phyloP scores from a whole-genome alignment of 140 eudicot species.

The Oenanthe javanica region DNA sequence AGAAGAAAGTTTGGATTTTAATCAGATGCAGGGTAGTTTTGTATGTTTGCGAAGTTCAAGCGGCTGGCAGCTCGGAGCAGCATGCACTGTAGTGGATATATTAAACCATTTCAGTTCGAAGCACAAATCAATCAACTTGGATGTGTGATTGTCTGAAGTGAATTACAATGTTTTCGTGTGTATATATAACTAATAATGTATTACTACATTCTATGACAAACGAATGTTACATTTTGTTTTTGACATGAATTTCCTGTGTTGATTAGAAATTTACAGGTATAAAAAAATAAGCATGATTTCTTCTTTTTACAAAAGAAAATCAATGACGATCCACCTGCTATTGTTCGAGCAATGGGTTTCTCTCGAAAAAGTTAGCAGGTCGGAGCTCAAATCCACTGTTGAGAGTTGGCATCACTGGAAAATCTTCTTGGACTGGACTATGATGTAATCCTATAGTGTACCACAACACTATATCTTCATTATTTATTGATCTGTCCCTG shows the following conservation, averaged over 20 bases:
- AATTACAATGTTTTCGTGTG: background rate
- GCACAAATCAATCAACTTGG: background rate
- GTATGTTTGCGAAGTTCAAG: too few species aligned
- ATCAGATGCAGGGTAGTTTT: too few species aligned
- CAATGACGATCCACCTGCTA: background rate
- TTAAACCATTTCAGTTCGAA: too few species aligned
- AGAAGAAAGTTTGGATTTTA: too few species aligned
- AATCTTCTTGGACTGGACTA: conserved; percentile 69
- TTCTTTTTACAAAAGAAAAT: background rate
- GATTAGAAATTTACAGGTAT: background rate
- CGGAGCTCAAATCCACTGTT: conserved; percentile 55
- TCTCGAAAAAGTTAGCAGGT: conserved; percentile 68
- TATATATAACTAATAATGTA: background rate
- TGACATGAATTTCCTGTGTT: background rate
- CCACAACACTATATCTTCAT: conserved; percentile 82
- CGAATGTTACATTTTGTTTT: background rate
- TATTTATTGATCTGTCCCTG: conserved; percentile 59
- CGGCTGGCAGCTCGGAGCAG: too few species aligned
- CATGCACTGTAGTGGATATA: too few species aligned
- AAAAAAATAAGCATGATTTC: background rate
- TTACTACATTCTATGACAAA: background rate
- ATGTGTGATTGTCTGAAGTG: background rate
- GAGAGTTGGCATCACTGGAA: conserved; percentile 63
- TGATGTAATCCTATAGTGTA: conserved; percentile 89
- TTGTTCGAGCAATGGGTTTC: conserved; percentile 45